Evolutionary conservation across 495 filamentous ascomycete species (phyloP).

Genomic region (Annulohypoxylon moriforme): DNA sequence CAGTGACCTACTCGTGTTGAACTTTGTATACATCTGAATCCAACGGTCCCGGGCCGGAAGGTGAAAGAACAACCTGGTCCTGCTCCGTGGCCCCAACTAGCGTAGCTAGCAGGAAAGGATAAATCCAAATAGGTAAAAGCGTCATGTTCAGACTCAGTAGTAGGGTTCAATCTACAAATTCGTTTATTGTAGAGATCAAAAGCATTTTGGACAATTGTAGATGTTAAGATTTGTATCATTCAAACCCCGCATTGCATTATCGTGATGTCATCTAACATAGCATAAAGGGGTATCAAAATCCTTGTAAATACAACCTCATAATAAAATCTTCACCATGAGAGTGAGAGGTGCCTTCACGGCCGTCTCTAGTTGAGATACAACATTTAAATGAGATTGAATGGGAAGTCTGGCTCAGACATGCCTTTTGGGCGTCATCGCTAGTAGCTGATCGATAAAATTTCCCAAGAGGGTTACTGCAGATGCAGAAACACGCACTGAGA

Average conservation of each 20-base stretch:
- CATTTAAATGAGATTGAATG: background rate
- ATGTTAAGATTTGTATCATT: slow-evolving; percentile 2
- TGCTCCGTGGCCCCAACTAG: slow-evolving; percentile 4
- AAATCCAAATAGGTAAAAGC: background rate
- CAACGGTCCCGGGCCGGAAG: background rate
- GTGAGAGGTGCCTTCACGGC: background rate
- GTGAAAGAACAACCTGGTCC: slow-evolving; percentile 15
- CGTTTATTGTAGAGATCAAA: background rate
- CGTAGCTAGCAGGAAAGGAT: slow-evolving; percentile 5
- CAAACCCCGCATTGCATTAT: slow-evolving; percentile 31
- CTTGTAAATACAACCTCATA: slow-evolving; percentile 4
- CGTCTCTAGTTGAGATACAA: background rate
- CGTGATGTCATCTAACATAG: slow-evolving; percentile 34
- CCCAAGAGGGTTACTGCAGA: slow-evolving; percentile 44
- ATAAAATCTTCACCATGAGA: background rate
- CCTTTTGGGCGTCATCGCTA: slow-evolving; percentile 60
- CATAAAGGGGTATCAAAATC: background rate
- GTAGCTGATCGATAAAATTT: slow-evolving; percentile 41
- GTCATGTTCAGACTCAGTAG: background rate
- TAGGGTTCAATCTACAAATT: background rate
- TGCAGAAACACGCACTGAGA: slow-evolving; percentile 44
- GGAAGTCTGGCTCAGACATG: slow-evolving; percentile 57
- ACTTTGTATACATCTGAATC: slow-evolving; percentile 31
- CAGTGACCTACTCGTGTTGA: slow-evolving; percentile 25
- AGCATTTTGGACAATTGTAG: background rate